Evolutionary conservation across 2,329 filamentous ascomycete genomes (phyloP).

Genomic region (Diaporthe sp.): DNA sequence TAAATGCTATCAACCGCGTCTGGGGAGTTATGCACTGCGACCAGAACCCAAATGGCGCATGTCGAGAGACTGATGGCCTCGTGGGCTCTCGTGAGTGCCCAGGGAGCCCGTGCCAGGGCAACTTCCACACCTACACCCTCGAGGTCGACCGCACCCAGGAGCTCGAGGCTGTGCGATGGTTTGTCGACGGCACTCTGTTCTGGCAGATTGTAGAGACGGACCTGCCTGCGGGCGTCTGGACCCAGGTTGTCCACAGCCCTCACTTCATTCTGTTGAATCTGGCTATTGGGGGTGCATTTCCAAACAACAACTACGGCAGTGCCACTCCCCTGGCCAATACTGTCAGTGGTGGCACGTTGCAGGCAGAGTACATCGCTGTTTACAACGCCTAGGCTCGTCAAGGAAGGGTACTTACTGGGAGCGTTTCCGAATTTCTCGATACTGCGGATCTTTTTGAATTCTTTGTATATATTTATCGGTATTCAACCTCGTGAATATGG

Average conservation of each 20-base stretch:
- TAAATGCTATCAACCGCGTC: slow-evolving; percentile 60
- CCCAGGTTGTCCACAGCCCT: slow-evolving; percentile 13
- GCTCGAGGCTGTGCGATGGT: slow-evolving; percentile 25
- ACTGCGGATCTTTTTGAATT: not conserved
- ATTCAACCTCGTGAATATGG: not conserved
- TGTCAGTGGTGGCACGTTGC: slow-evolving; percentile 12
- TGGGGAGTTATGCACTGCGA: slow-evolving; percentile 66
- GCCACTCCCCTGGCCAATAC: slow-evolving; percentile 4
- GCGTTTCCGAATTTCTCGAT: not conserved
- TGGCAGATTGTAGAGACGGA: slow-evolving; percentile 24
- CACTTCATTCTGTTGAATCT: slow-evolving; percentile 10
- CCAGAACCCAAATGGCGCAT: slow-evolving; percentile 58
- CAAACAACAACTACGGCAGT: slow-evolving; percentile 7
- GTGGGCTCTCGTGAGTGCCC: slow-evolving; percentile 27
- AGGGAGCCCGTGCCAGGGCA: slow-evolving; percentile 16
- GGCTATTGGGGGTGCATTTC: slow-evolving; percentile 12
- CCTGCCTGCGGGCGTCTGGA: slow-evolving; percentile 16
- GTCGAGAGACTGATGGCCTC: slow-evolving; percentile 45
- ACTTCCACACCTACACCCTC: slow-evolving; percentile 30
- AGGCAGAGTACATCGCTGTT: slow-evolving; percentile 24
- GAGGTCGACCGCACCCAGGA: slow-evolving; percentile 25
- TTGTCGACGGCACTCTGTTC: slow-evolving; percentile 22
- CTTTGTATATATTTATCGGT: not conserved
- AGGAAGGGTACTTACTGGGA: not conserved
- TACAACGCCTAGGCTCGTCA: not conserved